Evolutionary conservation across 1,284 basidiomycete species (phyloP), one percentile per base, ranked within the genome.

Genomic region (Sphaerobolus stellatus): DNA sequence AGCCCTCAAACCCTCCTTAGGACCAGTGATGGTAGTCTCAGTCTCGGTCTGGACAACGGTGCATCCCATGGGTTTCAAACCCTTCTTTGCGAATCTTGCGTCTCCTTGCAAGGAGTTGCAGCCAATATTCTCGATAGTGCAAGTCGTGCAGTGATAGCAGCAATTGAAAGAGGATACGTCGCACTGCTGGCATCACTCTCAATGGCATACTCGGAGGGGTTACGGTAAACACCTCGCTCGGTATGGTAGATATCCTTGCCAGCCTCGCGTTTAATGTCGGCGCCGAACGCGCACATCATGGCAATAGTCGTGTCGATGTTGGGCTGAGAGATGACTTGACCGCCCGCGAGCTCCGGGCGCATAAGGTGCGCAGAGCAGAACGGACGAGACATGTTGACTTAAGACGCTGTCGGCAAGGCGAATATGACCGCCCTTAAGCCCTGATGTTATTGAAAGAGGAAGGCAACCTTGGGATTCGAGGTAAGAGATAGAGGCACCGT

Each of bases 241-340:
- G 99, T 95, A 59, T 85, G 83, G 73, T 99, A 99, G 33, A 92
- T 75, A 67, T 97, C 87, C 51, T 82, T 80, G 20, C 92, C 88
- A n/a, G 66, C 68, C 56, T 90, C 79, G 48, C 94, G 84, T 45
- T 77, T 73, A 49, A 96, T 94, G 7, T 79, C 66, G 61, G 98
- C 78, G 20, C 94, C 96, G 68, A 99, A 99, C n/a, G 88, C 83
- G 56, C 79, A 78, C 97, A 99, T 99, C 89, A 99, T 97, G 7
- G 94, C 87, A 61, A 98, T 90, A 4, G 97, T 99, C 95, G 99
- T 98, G 75, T 99, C 95, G 72, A 99, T 99, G 77, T 99, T 99
- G 2, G 94, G 94, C 74, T 98, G 96, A 18, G 94, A 97, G 71
- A 99, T 98, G 68, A 99, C 97, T 64, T 90, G 84, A 3, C 92